Evolutionary conservation across 305 asterid genomes (phyloP), one percentile per base, ranked within the genome.

Genomic region (Fraxinus sp.): DNA sequence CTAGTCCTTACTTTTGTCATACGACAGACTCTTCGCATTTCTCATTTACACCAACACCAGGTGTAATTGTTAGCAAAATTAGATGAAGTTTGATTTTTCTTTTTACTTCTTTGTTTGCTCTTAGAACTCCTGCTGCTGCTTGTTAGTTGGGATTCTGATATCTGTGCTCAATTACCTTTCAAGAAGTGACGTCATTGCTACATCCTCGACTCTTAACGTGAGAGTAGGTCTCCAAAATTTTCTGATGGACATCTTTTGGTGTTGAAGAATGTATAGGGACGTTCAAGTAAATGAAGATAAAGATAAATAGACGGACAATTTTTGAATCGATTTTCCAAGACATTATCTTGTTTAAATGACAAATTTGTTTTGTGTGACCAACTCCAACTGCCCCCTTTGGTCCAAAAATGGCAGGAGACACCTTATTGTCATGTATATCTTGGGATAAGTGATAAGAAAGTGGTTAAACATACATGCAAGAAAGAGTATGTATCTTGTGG

Each of bases 321-420:
- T 18, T 20, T 59, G 71, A 59, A 59, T 2, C 13, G 11, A 20
- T 59, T 20, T 59, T 59, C 32, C 0, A 59, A 8, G 71, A 20
- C 28, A 6, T 59, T 59, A 20, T 64, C n/a, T 2, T 62, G 11
- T 64, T 22, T 22, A 64, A n/a, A 18, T 64, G 35, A 30, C 73
- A 64, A 64, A 64, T 2, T 64, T 64, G 30, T 62, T 5, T n/a
- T 52, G 37, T 35, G 71, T 22, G 30, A 59, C 70, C 55, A 62
- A 59, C 70, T 59, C 32, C 32, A 22, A 64, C 72, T 22, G 16
- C 7, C 18, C 66, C 66, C 26, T 57, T 18, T 39, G 59, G 64
- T 44, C 35, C 49, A 78, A 16, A 55, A 20, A 83, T 74, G 78
- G 79, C 64, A 52, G 13, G 16, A 62, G 75, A 30, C 57, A 28